Base-by-base conservation (phyloP, 495 filamentous ascomycete genomes). In the Barbatosphaeria neglecta region DNA sequence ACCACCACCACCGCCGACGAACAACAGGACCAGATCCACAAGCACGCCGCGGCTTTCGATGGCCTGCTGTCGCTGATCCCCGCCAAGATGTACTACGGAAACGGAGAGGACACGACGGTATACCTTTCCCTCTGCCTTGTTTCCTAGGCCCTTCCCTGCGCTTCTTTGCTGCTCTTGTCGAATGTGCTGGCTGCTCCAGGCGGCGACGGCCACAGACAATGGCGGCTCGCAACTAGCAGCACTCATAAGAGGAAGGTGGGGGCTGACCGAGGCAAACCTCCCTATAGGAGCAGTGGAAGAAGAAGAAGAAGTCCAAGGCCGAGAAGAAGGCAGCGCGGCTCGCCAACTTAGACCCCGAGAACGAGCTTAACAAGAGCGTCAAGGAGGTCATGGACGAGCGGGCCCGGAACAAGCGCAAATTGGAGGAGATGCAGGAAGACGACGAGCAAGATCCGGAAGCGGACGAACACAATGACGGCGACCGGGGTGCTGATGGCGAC, bases 11-110 rank as follows among this genome's bases (percentile, higher is more conserved):
- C n/a, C n/a, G n/a, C 9, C 24, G 24, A 9, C 24, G 24, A 9
- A 35, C 43, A 24, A 39, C 28, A 92, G 92, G 86, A 89, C 57
- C 87, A 88, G 53, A 74, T 98, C 53, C 82, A 80, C 61, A 83
- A 79, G 64, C 86, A 95, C 60, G 80, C 87, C 25, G 75, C 84
- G 63, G 81, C 90, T 50, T 96, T 98, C 59, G 84, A 95, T 61
- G 87, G 90, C 46, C 66, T 98, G 16, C 74, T 98, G 50, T 90
- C 89, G 22, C 71, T 98, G 41, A 95, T 95, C 57, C 92, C 92
- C 22, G 90, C 87, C 18, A 90, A 90, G 63, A 80, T 84, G 54
- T 95, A 95, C 66, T 95, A 92, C 59, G 39, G 39, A 0, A 41
- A 41, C 22, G 86, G 82, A 33, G 82, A 89, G 55, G 87, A 93